Conservation (phyloP, 371 early-diverging fungal genomes). For the Catenaria anguillulae region DNA sequence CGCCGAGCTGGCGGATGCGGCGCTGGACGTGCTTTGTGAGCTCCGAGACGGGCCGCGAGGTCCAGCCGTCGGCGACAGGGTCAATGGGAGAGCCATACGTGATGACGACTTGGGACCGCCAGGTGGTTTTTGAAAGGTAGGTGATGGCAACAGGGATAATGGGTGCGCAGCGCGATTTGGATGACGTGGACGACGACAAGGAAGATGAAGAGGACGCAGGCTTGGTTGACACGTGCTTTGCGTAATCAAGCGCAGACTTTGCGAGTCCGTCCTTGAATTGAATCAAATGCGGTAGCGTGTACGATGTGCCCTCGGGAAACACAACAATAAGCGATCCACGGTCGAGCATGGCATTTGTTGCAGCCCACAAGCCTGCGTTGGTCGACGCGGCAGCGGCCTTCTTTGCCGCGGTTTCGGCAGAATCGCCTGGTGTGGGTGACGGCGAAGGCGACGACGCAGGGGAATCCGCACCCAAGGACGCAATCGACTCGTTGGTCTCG, state of each 20-base stretch:
- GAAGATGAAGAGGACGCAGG: no score
- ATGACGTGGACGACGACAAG: no score
- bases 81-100: neutral
- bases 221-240: no score
- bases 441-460: no score
- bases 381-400: neutral
- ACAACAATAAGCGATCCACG: neutral
- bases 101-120: neutral
- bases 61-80: neutral
- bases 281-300: slow-evolving; percentile 6
- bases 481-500: no score
- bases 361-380: neutral
- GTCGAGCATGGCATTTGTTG: neutral
- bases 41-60: neutral
- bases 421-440: no score
- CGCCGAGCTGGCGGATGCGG: neutral
- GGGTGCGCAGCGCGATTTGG: neutral
- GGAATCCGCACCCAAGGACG: no score
- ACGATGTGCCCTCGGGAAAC: slow-evolving; percentile 7
- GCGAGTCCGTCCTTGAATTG: slow-evolving; percentile 1
- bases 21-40: neutral
- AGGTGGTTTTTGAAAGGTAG: neutral
- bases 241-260: no score
- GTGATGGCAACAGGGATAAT: slow-evolving; percentile 3
- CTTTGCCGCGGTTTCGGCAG: neutral